Base-by-base conservation (phyloP, 305 asterid genomes). In the Plantago lanceolata region DNA sequence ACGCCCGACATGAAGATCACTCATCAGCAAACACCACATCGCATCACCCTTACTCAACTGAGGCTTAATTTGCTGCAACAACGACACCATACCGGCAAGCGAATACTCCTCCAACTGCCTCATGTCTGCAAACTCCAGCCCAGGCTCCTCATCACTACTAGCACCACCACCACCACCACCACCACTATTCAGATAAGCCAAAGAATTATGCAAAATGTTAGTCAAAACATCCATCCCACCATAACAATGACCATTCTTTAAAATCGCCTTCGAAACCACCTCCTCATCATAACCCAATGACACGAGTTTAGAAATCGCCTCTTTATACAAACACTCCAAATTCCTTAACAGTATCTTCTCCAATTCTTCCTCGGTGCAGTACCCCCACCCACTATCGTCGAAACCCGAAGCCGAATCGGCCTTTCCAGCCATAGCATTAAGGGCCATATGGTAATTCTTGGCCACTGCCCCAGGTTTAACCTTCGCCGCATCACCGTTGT, bases 11-110 rank as follows among this genome's bases (percentile, higher is more conserved):
- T 89, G 95, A 64, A 92, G 90, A 76, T 87, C 96, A 67, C 90
- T 85, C 95, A 87, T 85, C 61, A 92, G 65, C 74, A 92, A 82
- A 76, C 96, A 89, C 98, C 96, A 92, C 96, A 92, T 85, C 0
- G 96, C 96, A 45, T 89, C 88, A 16, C 81, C 84, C 56, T 69
- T 81, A 65, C 81, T 81, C 82, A 81, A 70, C 60, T 79, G 79
- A 2, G 94, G 90, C 73, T 80, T 83, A 55, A 84, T 69, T 70
- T 81, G 86, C 40, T 78, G 85, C 79, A 86, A 71, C 74, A 84
- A 75, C 48, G 85, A 76, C 40, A 86, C 82, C 88, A 84, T 69
- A 18, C 81, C 82, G 0, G 81, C 78, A 65, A 86, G 81, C 1
- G 89, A 76, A 65, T 78, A 79, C 67, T 77, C 86, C 69, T 67